Evolutionary conservation across 2,329 filamentous ascomycete genomes (phyloP), one percentile per base, ranked within the genome.

Genomic region (Nemania sp.): DNA sequence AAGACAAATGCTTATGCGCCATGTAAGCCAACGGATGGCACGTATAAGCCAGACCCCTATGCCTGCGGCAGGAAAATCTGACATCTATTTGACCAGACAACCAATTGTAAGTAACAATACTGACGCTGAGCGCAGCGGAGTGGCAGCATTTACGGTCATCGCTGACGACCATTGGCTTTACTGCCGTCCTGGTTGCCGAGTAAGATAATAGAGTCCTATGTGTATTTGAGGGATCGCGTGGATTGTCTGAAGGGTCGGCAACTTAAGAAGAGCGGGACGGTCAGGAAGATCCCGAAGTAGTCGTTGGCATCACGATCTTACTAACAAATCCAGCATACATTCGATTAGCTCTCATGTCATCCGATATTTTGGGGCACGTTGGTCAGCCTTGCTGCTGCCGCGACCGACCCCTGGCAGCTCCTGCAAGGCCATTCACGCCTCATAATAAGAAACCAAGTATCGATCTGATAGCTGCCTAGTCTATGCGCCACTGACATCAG

Each of bases 311-410:
- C 52, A 49, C 30, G 53, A 58, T 52, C 47, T 26, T 52, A 51
- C 47, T n/a, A 45, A 40, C 52, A 52, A 26, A 39, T 17, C 23
- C 49, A 47, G 51, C 51, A 54, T 48, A 51, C 50, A 34, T n/a
- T n/a, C n/a, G 37, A 47, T 50, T 37, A 41, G 39, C 36, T 52
- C 30, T 30, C 37, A 43, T 47, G 54, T 60, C 47, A 54, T 52
- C 40, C 44, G 47, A 57, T 33, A 51, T 50, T 41, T 24, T 22
- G 43, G 48, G 20, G 46, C 34, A 45, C 4, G 33, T 44, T 36
- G 44, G 51, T 59, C 57, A 61, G 60, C 60, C 60, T 62, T 28
- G 51, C 39, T 26, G 44, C 26, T n/a, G n/a, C n/a, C n/a, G n/a
- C n/a, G n/a, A n/a, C n/a, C n/a, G n/a, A n/a, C 23, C 19, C 28